Evolutionary conservation across 2,329 filamentous ascomycete species (phyloP), one percentile per base, ranked within the genome.

Genomic region (Pseudogymnoascus sp.): DNA sequence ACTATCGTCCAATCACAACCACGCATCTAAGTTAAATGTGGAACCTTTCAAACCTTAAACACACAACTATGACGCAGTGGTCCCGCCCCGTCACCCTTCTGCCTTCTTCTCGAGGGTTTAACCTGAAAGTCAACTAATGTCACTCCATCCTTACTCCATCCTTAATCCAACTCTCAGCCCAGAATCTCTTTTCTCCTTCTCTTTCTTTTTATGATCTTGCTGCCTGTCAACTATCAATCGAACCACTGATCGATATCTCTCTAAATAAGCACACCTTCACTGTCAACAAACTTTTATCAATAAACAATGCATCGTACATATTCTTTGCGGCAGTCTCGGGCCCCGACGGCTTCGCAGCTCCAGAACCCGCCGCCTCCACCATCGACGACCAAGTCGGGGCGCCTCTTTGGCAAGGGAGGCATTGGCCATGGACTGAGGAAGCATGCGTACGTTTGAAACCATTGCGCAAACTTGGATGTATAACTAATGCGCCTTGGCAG

Each of bases 261-360:
- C 13, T 21, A 38, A 57, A 57, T 57, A 35, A 57, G 19, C 30
- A 35, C 30, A 57, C 10, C 18, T 37, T 9, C 21, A 30, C n/a
- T 30, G 26, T 30, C 45, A 52, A 52, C 45, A 52, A 52, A 30
- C 23, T 7, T 2, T n/a, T 30, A 18, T n/a, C 21, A 41, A 21
- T 28, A 38, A 75, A 77, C 63, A 61, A 99, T 99, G 92, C 94
- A 99, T 83, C 91, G 92, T 75, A 96, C 94, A 66, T 99, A 97
- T 75, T 96, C 91, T 70, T 95, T 96, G 94, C 92, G 94, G 86
- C 89, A 95, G 77, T 88, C 89, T 76, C 87, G 94, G 82, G 90
- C 90, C 75, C 94, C 94, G 56, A 99, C 94, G 66, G 94, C 71
- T 62, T 72, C 69, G 65, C 85, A 90, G 73, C 80, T 89, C 63